These are phyloP conservation scores for Apiospora phragmitis DNA, from an alignment of 2,329 filamentous ascomycete species.

Conservation along the genomic window DNA sequence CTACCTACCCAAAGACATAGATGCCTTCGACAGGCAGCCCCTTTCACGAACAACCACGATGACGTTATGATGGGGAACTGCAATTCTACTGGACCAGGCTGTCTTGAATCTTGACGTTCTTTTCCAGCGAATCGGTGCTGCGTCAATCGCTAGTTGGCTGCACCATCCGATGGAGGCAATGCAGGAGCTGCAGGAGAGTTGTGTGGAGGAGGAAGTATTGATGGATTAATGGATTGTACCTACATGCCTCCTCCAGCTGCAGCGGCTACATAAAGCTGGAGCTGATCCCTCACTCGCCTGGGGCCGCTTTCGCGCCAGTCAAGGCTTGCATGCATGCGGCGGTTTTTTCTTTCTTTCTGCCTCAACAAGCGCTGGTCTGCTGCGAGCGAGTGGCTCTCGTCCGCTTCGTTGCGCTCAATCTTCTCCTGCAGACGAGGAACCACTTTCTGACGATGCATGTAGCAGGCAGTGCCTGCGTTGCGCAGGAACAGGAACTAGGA, in stretches of 20 bases:
- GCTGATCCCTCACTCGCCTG: not conserved
- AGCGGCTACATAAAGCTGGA: not conserved
- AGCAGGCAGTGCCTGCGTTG: not conserved
- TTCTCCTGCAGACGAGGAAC: not conserved
- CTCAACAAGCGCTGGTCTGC: slow-evolving; percentile 5
- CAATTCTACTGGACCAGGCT: not conserved
- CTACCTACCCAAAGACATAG: not conserved
- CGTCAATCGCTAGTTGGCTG: slow-evolving; percentile 1
- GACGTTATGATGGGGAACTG: not conserved
- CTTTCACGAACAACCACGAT: not conserved
- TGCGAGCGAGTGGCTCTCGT: slow-evolving; percentile 5
- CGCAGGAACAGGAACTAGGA: not conserved
- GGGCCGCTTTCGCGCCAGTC: not conserved
- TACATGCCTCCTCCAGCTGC: not conserved
- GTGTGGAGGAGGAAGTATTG: not conserved
- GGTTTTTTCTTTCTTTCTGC: not conserved
- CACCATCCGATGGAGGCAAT: not conserved
- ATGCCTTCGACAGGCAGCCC: not conserved
- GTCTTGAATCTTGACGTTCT: not conserved
- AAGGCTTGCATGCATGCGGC: not conserved
- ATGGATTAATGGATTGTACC: not conserved
- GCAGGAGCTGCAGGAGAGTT: not conserved
- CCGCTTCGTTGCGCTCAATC: not conserved
- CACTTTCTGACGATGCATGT: not conserved
- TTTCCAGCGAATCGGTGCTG: not conserved